Percentiles rank a stretch among this genome's conserved stretches.
phyloP scores from a whole-genome alignment of 169 alveolate species.

The Eimeria acervulina region DNA sequence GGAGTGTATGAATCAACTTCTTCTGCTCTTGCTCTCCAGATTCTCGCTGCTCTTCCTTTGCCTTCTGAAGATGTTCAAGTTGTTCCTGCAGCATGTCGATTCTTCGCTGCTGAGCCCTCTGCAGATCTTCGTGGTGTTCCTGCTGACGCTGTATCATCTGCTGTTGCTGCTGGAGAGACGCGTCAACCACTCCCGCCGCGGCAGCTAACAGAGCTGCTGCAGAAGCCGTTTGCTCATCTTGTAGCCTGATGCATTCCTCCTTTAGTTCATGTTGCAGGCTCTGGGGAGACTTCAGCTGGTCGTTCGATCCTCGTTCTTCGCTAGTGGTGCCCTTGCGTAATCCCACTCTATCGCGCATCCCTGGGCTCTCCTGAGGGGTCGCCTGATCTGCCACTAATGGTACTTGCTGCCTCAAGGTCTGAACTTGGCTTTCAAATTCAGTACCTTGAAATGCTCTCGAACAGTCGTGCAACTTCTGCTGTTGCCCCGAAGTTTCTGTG shows the following conservation, averaged over 20 bases:
- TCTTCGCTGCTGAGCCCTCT: conserved; percentile 69
- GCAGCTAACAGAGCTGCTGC: conserved; percentile 74
- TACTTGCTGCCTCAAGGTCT: neutral
- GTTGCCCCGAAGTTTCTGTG: neutral
- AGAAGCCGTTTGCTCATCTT: conserved; percentile 73
- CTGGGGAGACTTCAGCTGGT: neutral
- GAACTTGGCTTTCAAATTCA: neutral
- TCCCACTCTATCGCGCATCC: neutral
- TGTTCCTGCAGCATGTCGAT: conserved; percentile 75
- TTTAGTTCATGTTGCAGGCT: neutral
- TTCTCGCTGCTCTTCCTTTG: conserved; percentile 65
- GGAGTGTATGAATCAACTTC: conserved; percentile 38
- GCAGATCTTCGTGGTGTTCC: conserved; percentile 72
- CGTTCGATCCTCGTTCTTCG: neutral
- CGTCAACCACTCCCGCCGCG: conserved; percentile 74
- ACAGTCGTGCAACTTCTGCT: neutral
- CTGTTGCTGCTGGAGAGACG: conserved; percentile 74
- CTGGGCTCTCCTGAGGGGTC: neutral
- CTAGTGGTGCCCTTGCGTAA: neutral
- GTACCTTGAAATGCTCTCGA: neutral
- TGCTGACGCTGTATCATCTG: conserved; percentile 77
- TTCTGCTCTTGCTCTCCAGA: conserved; percentile 72
- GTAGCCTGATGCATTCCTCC: conserved; percentile 6
- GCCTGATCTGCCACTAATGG: neutral
- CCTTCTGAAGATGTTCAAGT: conserved; percentile 51